Evolutionary conservation across 768 basidiomycete genomes (phyloP), one percentile per base, ranked within the genome.

Genomic region (Asterophora parasitica): DNA sequence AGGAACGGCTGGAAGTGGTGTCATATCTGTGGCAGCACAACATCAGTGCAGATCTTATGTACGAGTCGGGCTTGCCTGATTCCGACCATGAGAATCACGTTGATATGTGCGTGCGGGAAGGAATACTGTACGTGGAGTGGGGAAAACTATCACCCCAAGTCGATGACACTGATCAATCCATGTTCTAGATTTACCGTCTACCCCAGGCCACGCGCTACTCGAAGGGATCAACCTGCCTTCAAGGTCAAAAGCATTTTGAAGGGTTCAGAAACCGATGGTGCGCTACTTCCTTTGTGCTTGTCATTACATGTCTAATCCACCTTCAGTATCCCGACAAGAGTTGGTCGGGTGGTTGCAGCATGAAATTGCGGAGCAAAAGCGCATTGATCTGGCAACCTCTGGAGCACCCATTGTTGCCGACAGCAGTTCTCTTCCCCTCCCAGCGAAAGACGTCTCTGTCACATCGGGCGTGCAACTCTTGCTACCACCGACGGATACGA

Each of bases 1-100:
- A 82, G 52, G 90, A 91, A 43, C 75, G 90, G 35, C 73, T 92
- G 13, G 87, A 92, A 56, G 77, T 90, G 1, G 85, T 81, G 10
- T 71, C 87, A 0, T 77, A 83, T 42, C 67, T 92, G 28, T 92
- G 90, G 90, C 75, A 81, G 57, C 74, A 90, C 56, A 81, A 79
- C 42, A 91, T 92, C 61, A 90, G 88, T 54, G 84, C 88, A 0
- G 90, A 92, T 64, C 69, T 92, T 45, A 89, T 92, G 85, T 92
- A 92, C 57, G 90, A 92, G 51, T 75, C 78, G 2, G 84, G 80
- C 10, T 60, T 91, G 33, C 69, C 72, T 4, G 82, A 83, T 46
- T 61, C 68, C 4, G 83, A 84, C 41, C 77, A 79, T 48, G 84
- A 88, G 65, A 79, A 75, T 44, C 73, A 84, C 54, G 63, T 80